A percentile compares a stretch with the other conserved stretches of the same genome.
phyloP scores from a whole-genome alignment of 2,329 filamentous ascomycete genomes.

The Neurospora sp. region DNA sequence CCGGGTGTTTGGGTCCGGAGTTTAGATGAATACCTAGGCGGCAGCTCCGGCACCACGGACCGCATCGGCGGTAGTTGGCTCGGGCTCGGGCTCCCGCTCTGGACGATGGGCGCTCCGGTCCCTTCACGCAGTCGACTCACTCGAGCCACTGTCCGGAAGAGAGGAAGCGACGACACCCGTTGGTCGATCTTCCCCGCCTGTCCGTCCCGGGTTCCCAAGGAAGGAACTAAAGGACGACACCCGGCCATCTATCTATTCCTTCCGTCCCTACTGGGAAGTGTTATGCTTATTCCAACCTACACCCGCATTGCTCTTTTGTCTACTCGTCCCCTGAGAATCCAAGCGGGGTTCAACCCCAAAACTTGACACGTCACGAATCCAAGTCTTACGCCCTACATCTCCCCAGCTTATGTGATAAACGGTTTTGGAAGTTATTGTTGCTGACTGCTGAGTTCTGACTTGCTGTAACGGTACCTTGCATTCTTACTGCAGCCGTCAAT shows the following conservation, averaged over 20 bases:
- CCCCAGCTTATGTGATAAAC: neutral
- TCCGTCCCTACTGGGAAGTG: neutral
- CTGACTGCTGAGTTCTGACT: neutral
- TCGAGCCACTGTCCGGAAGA: neutral
- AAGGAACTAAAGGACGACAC: neutral
- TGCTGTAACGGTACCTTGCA: neutral
- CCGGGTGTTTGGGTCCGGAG: no score
- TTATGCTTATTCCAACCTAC: neutral
- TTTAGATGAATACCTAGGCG: no score
- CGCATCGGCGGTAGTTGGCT: no score
- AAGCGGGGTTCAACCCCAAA: no score
- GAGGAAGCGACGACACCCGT: neutral
- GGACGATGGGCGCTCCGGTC: no score
- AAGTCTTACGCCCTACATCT: neutral
- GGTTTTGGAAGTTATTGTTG: neutral
- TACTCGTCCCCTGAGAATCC: neutral
- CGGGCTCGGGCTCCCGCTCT: no score
- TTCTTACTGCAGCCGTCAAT: neutral
- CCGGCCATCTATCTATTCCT: neutral
- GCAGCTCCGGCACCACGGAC: no score
- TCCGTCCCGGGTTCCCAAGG: neutral
- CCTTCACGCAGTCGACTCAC: no score
- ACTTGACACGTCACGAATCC: neutral
- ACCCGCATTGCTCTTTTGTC: no score
- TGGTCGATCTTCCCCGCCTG: neutral